Evolutionary conservation across 495 filamentous ascomycete species (phyloP).

Genomic region (Aspergillus saccharolyticus): DNA sequence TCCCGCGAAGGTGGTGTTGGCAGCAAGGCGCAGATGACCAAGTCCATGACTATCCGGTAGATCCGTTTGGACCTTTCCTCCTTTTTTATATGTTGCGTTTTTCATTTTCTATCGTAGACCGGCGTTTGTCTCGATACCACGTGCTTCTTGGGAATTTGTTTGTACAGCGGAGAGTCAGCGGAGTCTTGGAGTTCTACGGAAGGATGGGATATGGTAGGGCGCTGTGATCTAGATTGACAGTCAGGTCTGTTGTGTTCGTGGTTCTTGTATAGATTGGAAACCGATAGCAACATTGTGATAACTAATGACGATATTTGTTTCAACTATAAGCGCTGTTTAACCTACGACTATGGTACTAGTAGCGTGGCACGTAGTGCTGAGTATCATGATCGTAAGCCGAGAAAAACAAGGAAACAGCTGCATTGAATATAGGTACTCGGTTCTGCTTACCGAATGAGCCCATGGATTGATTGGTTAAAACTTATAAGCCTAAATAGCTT

Average conservation of each 20-base stretch:
- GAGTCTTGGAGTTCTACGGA: neutral
- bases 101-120: constrained; percentile 10
- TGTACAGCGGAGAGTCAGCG: neutral
- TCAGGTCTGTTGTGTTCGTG: neutral
- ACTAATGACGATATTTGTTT: too few relatives aligned
- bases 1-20: constrained; percentile 52
- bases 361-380: too few relatives aligned
- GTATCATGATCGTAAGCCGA: too few relatives aligned
- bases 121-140: constrained; percentile 3
- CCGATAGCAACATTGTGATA: neutral
- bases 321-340: too few relatives aligned
- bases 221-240: neutral
- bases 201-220: neutral
- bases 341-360: too few relatives aligned
- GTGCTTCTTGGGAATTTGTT: neutral
- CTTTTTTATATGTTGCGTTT: constrained; percentile 24
- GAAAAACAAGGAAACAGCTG: too few relatives aligned
- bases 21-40: constrained; percentile 70
- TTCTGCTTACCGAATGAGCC: too few relatives aligned
- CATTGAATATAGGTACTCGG: too few relatives aligned
- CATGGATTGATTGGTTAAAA: too few relatives aligned
- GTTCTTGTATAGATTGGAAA: neutral
- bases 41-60: constrained; percentile 97
- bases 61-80: constrained; percentile 20
- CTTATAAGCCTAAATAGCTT: too few relatives aligned